Evolutionary conservation across 192 early-diverging fungal species (phyloP).

Genomic region (Entophlyctis luteolus): DNA sequence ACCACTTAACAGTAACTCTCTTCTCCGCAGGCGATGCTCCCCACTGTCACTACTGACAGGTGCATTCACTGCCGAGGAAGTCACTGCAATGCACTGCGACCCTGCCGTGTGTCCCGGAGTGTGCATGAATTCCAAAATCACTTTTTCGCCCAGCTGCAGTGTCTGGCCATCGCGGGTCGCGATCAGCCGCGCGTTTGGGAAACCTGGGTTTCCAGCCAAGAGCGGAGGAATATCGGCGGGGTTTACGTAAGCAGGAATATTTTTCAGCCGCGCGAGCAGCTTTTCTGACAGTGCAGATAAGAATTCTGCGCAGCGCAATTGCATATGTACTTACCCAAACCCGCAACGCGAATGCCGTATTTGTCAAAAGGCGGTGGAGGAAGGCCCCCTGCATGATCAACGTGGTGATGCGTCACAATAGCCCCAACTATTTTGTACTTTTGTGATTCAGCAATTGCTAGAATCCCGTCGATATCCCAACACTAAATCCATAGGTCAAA

Average conservation of each 20-base stretch:
- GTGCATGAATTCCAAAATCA: constrained; percentile 69
- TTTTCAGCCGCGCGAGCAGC: constrained; percentile 68
- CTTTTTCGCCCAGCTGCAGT: constrained; percentile 22
- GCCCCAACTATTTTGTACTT: constrained; percentile 67
- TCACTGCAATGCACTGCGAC: constrained; percentile 77
- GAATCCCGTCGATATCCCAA: constrained; percentile 88
- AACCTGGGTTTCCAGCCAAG: constrained; percentile 63
- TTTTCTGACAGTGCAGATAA: no score
- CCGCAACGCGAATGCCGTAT: constrained; percentile 73
- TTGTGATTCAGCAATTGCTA: constrained; percentile 54
- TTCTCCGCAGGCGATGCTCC: no score
- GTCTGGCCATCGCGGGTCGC: constrained; percentile 58
- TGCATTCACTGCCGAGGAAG: no score
- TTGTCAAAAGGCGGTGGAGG: constrained; percentile 83
- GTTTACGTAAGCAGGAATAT: constrained; percentile 73
- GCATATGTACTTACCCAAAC: no score
- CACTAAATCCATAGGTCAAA: constrained; percentile 48
- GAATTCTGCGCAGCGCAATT: no score
- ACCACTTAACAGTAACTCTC: constrained; percentile 70
- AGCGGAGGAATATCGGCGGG: constrained; percentile 70
- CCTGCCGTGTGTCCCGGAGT: constrained; percentile 93
- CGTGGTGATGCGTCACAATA: constrained; percentile 78
- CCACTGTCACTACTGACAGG: no score
- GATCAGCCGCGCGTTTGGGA: constrained; percentile 49
- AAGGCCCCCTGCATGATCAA: constrained; percentile 81